Conservation (phyloP, 805 yeast genomes). For the Starmerella gropengiesseri region DNA sequence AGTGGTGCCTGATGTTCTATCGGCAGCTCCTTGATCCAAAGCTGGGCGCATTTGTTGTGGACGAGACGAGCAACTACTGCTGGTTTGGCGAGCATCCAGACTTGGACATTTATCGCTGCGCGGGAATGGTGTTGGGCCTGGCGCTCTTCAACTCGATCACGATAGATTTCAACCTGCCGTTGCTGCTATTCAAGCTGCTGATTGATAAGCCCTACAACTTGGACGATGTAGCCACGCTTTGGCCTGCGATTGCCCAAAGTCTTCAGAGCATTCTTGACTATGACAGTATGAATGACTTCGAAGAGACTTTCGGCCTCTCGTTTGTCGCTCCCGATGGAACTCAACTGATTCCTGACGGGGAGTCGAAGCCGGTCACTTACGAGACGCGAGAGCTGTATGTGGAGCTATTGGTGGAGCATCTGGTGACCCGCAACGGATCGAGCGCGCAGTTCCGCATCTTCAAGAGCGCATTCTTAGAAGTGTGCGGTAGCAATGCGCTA, state of each 20-base stretch:
- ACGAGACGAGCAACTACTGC: conserved; percentile 55
- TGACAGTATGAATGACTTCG: conserved; percentile 34
- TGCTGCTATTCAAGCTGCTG: conserved; percentile 63
- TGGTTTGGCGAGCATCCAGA: conserved; percentile 50
- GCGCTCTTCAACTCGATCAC: conserved; percentile 88
- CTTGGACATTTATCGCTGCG: conserved; percentile 44
- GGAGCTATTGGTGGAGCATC: conserved; percentile 49
- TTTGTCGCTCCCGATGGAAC: conserved; percentile 56
- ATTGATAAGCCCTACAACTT: conserved; percentile 44
- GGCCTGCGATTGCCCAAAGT: conserved; percentile 54
- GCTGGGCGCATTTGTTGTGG: conserved; percentile 54
- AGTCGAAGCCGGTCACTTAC: conserved; percentile 42
- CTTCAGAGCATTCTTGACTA: conserved; percentile 39
- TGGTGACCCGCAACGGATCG: conserved; percentile 37
- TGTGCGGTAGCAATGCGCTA: conserved; percentile 72
- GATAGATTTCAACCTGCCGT: conserved; percentile 67
- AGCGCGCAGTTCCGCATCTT: conserved; percentile 41
- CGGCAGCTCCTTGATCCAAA: conserved; percentile 58
- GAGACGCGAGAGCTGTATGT: conserved; percentile 52
- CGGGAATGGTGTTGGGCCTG: conserved; percentile 79
- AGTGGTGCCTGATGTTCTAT: conserved; percentile 77
- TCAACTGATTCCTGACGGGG: conserved; percentile 53
- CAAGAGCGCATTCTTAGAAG: conserved; percentile 58
- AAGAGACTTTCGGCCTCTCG: conserved; percentile 40
- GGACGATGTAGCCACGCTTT: conserved; percentile 55